Base-by-base conservation (phyloP, 2,329 filamentous ascomycete species). In the Beauveria bassiana region DNA sequence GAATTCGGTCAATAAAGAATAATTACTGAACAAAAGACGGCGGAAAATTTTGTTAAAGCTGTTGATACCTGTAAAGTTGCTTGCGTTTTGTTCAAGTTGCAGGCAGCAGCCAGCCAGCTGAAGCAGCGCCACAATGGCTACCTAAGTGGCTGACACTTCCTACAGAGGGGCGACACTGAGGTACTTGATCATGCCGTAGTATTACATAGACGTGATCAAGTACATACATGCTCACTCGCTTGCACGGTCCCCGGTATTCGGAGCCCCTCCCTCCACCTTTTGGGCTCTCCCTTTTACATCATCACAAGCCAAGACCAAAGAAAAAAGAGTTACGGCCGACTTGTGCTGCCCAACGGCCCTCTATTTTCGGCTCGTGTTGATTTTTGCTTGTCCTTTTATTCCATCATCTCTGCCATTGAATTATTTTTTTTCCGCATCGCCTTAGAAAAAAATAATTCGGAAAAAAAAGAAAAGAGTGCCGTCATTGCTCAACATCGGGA, bases 221-320 rank as follows among this genome's bases (percentile, higher is more conserved):
- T 59, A 59, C 46, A 9, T 20, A 40, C 7, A 2, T n/a, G 1
- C 54, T 24, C 56, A 18, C 14, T 34, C 24, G 8, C 18, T 51
- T 46, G 40, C 20, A 34, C 20, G 7, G n/a, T 1, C 31, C 14
- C 57, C 47, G 57, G 40, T 59, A 22, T 22, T 59, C 57, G 57
- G 57, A 59, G 57, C n/a, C 40, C 28, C 49, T 16, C 40, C 28
- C 49, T 16, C 20, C 6, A 24, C 24, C 26, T 4, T 24, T 26
- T 22, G 53, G 16, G n/a, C n/a, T 46, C 49, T 52, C 49, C 47
- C 57, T 59, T 59, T 38, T 38, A 59, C 57, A 59, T 59, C 57
- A 59, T 59, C 57, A 59, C 57, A 52, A 52, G 57, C 49, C 57
- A 59, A 45, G 26, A 20, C 47, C 24, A 3, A 45, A 55, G 20